These are phyloP conservation scores for Termitomyces sp. DNA, from an alignment of 768 basidiomycete species.

Conservation along the genomic window DNA sequence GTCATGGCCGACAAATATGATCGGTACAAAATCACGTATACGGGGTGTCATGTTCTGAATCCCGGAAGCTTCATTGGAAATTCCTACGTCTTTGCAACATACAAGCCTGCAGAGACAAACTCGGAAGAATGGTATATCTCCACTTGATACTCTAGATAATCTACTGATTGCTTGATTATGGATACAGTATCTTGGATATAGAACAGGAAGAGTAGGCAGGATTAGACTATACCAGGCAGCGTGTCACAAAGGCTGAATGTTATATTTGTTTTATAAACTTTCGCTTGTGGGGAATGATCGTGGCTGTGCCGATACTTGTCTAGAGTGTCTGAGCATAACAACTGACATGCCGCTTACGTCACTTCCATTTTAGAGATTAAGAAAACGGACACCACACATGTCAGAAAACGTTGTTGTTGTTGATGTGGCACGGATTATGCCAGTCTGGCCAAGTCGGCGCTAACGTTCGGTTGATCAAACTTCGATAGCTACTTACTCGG, in stretches of 20 bases:
- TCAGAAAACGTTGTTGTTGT: neutral
- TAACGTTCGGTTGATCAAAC: neutral
- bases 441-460: neutral
- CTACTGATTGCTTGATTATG: neutral
- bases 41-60: slow-evolving; percentile 98
- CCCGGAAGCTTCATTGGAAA: slow-evolving; percentile 89
- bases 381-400: neutral
- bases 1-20: slow-evolving; percentile 96
- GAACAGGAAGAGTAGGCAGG: slow-evolving; percentile 29
- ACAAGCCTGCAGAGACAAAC: slow-evolving; percentile 79
- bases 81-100: slow-evolving; percentile 84
- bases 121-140: slow-evolving; percentile 75
- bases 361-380: neutral
- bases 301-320: slow-evolving; percentile 8
- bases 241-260: too few species aligned
- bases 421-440: neutral
- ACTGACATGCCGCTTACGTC: slow-evolving; percentile 10
- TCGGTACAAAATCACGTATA: slow-evolving; percentile 93
- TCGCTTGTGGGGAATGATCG: neutral
- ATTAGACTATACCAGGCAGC: too few species aligned
- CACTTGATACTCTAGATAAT: neutral
- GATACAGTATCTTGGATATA: slow-evolving; percentile 34
- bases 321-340: neutral
- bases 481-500: neutral
- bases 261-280: neutral